phyloP scores from a whole-genome alignment of 1,284 basidiomycete species.

The Sanghuangporus sanghuang region DNA sequence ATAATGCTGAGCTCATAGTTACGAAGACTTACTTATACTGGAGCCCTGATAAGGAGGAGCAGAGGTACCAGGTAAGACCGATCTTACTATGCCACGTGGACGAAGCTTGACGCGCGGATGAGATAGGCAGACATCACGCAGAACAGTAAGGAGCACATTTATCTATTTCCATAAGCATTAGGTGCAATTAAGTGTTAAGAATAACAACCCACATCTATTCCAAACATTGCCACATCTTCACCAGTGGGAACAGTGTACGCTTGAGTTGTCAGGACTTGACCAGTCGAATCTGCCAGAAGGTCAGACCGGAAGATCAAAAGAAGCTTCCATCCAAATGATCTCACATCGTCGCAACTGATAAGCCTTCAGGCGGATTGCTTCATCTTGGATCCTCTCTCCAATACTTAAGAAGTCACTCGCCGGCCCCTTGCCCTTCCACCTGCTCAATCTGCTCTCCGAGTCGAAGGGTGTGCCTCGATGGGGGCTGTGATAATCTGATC shows the following conservation, averaged over 20 bases:
- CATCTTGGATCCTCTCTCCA: neutral
- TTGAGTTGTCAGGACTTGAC: neutral
- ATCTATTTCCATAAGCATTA: neutral
- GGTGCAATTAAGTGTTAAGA: neutral
- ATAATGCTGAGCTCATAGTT: too few species aligned
- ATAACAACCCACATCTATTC: neutral
- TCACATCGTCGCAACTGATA: neutral
- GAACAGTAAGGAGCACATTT: neutral
- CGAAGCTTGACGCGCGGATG: conserved; percentile 1
- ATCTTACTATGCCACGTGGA: neutral
- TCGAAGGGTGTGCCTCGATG: neutral
- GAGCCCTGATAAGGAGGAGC: neutral
- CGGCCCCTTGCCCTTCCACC: conserved; percentile 1
- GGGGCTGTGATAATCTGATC: neutral
- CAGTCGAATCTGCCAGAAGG: neutral
- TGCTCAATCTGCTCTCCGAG: neutral
- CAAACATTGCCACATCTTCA: neutral
- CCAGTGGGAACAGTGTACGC: neutral
- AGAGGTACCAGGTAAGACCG: neutral
- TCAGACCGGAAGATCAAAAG: neutral
- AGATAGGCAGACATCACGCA: neutral
- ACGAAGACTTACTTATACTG: neutral
- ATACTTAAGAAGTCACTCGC: neutral
- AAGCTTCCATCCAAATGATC: neutral
- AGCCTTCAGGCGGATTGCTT: neutral